These are phyloP conservation scores for Vitis cinerea DNA, from an alignment of 164 flowering plant species.

Conservation along the genomic window DNA sequence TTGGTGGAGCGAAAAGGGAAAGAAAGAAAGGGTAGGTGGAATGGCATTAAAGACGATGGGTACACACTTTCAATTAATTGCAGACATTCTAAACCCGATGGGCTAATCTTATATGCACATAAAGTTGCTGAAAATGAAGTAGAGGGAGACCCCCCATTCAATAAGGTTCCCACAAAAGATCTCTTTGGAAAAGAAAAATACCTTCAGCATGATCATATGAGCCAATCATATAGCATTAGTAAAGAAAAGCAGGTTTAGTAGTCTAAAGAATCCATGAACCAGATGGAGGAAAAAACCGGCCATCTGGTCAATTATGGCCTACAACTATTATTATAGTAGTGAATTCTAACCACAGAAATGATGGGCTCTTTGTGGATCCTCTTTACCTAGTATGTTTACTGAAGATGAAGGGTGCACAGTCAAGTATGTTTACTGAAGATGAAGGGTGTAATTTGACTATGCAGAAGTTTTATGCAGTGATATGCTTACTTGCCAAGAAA, in stretches of 20 bases:
- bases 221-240: background rate
- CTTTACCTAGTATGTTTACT: too few species aligned
- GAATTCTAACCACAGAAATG: too few species aligned
- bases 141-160: constrained; percentile 11
- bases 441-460: too few species aligned
- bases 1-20: background rate
- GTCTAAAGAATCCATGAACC: too few species aligned
- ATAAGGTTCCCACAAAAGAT: constrained; percentile 8
- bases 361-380: too few species aligned
- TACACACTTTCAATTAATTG: background rate
- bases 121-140: constrained; percentile 1
- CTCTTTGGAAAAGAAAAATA: constrained; percentile 7
- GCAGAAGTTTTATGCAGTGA: too few species aligned
- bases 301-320: too few species aligned
- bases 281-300: too few species aligned
- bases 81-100: background rate
- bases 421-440: too few species aligned
- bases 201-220: background rate
- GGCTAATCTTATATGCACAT: background rate
- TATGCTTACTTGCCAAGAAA: background rate
- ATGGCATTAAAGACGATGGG: background rate
- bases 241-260: background rate
- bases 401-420: too few species aligned
- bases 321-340: too few species aligned
- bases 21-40: background rate